These are phyloP conservation scores for Cryomyces minteri DNA, from an alignment of 495 filamentous ascomycete species.

Conservation along the genomic window DNA sequence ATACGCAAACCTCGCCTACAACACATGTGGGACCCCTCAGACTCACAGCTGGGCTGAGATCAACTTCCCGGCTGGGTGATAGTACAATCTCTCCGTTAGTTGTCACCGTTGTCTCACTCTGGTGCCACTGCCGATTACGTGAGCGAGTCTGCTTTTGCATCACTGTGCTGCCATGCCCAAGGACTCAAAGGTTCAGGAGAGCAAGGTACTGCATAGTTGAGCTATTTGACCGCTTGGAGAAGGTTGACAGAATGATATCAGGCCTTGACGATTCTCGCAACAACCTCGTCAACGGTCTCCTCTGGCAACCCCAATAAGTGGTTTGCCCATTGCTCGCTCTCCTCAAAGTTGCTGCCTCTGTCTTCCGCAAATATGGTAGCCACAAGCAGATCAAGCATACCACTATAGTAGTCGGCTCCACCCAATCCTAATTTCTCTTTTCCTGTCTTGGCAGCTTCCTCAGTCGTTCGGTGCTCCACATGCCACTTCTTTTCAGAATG, in stretches of 20 bases:
- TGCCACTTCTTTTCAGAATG: conserved; percentile 1
- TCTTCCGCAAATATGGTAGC: background rate
- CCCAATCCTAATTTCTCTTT: background rate
- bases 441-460: background rate
- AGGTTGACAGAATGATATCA: background rate
- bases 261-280: background rate
- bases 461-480: background rate
- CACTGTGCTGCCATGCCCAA: no score
- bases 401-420: background rate
- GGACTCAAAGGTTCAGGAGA: no score
- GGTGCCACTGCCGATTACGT: no score
- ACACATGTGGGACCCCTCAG: no score
- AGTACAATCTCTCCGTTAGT: no score
- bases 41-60: no score
- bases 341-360: background rate
- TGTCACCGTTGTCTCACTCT: no score
- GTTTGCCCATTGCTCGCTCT: background rate
- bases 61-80: no score
- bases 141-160: no score
- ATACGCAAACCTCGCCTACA: no score
- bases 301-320: background rate
- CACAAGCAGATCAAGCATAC: background rate
- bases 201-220: no score
- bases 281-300: background rate
- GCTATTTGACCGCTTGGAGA: no score